Percentiles rank a stretch among this genome's conserved stretches.
Evolutionary conservation across 805 yeast species (phyloP).

Genomic region (Kuraishia ogatae): DNA sequence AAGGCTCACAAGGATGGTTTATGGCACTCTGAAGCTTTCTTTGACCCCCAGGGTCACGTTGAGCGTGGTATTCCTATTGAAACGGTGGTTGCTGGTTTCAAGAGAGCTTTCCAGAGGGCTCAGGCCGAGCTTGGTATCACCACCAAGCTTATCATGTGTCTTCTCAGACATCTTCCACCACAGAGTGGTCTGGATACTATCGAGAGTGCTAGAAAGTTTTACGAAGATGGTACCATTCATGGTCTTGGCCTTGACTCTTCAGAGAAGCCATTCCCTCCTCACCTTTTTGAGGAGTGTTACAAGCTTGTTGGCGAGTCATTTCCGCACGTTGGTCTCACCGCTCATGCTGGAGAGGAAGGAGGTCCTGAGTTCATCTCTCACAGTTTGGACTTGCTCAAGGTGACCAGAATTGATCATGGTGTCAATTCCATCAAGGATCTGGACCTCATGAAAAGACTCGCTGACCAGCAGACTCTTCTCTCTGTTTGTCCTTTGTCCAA

Average conservation of each 20-base stretch:
- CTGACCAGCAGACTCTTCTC: slow-evolving; percentile 45
- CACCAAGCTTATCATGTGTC: slow-evolving; percentile 72
- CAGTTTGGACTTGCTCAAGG: slow-evolving; percentile 51
- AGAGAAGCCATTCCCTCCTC: slow-evolving; percentile 73
- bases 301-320: slow-evolving; percentile 33
- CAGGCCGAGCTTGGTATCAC: slow-evolving; percentile 50
- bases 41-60: slow-evolving; percentile 81
- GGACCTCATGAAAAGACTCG: slow-evolving; percentile 47
- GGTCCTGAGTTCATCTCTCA: slow-evolving; percentile 57
- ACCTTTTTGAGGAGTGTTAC: slow-evolving; percentile 58
- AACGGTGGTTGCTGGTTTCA: slow-evolving; percentile 55
- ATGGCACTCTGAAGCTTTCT: slow-evolving; percentile 67
- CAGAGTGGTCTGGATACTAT: slow-evolving; percentile 50
- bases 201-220: slow-evolving; percentile 40
- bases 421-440: slow-evolving; percentile 52
- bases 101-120: slow-evolving; percentile 61
- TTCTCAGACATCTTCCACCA: slow-evolving; percentile 67
- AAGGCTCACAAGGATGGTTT: slow-evolving; percentile 53
- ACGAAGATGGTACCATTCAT: slow-evolving; percentile 48
- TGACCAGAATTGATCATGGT: slow-evolving; percentile 76
- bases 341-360: slow-evolving; percentile 90
- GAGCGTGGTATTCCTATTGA: slow-evolving; percentile 56
- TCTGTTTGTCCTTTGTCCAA: slow-evolving; percentile 76
- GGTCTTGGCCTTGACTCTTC: slow-evolving; percentile 81
- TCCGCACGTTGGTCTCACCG: slow-evolving; percentile 57